phyloP scores from a whole-genome alignment of 2,329 filamentous ascomycete genomes.

The Trichophaea hybrida region DNA sequence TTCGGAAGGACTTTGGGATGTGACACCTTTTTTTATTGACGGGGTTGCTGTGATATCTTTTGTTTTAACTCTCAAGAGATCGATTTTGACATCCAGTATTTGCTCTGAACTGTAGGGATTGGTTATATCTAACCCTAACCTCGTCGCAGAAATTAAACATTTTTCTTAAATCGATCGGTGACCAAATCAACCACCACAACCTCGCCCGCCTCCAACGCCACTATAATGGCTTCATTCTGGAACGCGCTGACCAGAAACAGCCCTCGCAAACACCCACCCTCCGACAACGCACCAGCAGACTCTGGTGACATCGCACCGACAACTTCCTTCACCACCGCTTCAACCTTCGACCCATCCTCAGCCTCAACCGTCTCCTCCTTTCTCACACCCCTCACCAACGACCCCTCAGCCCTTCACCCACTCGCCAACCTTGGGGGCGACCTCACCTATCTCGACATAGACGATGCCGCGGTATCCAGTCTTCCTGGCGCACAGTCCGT shows the following conservation, averaged over 20 bases:
- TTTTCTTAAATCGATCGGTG: too few species aligned
- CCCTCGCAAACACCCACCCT: neutral
- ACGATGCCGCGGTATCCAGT: slow-evolving; percentile 78
- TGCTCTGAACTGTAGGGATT: too few species aligned
- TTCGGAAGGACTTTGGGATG: too few species aligned
- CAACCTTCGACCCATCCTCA: slow-evolving; percentile 54
- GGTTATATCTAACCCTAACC: too few species aligned
- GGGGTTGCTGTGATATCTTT: too few species aligned
- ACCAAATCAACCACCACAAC: neutral
- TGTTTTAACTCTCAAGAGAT: too few species aligned
- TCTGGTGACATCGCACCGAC: slow-evolving; percentile 14
- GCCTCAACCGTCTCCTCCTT: slow-evolving; percentile 77
- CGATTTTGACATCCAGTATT: too few species aligned
- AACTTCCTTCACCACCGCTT: slow-evolving; percentile 31
- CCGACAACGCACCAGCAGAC: slow-evolving; percentile 7
- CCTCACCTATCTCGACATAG: slow-evolving; percentile 86
- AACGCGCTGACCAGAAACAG: slow-evolving; percentile 42
- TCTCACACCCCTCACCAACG: slow-evolving; percentile 56
- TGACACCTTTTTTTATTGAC: too few species aligned
- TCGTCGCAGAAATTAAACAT: too few species aligned
- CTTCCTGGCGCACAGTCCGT: slow-evolving; percentile 75
- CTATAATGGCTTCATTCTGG: slow-evolving; percentile 42
- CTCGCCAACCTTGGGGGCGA: slow-evolving; percentile 86
- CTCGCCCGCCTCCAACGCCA: neutral
- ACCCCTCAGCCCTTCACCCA: slow-evolving; percentile 80